Base-by-base conservation (phyloP, 1,284 basidiomycete genomes). In the Ceratobasidium sp. region DNA sequence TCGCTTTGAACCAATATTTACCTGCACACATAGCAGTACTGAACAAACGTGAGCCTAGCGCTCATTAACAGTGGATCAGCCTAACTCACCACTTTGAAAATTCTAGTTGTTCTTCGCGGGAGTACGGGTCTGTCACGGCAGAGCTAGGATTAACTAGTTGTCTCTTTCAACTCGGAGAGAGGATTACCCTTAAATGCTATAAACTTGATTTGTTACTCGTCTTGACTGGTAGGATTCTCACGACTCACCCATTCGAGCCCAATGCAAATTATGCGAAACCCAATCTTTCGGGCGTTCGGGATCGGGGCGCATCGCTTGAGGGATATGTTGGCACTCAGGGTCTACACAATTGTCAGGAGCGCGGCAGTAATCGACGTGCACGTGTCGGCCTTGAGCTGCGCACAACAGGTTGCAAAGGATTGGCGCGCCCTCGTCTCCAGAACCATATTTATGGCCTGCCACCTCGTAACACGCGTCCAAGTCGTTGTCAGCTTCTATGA, bases 321-420 rank as follows among this genome's bases (percentile, higher is more conserved):
- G 76, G 40, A 89, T 84, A 77, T 91, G 90, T 75, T 89, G 83
- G 11, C 86, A 57, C 19, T 89, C 88, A 0, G 83, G 79, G 0
- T 83, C 86, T n/a, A 77, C 78, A 79, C 89, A 90, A 0, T 79
- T 75, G 0, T 80, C 80, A 3, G 79, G 81, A 22, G 82, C 79
- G 25, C 81, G 79, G 79, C 90, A 91, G 77, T 87, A 88, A 77
- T 88, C 89, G 34, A 91, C 81, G 79, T 91, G 90, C 0, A 83
- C 82, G 66, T 91, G 90, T 29, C 85, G 79, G 0, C 89, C 89
- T 82, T 90, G 84, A 5, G 86, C 83, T 1, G 85, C 83, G 77
- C 90, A 91, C 32, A 89, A 81, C 22, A 90, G 83, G 65, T 86
- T 89, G 80, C 90, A 91, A 82, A 91, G 85, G 87, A 90, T 89